Percentiles rank a stretch among this genome's conserved stretches.
phyloP scores from a whole-genome alignment of 495 filamentous ascomycete genomes.

The Xylaria sp. region DNA sequence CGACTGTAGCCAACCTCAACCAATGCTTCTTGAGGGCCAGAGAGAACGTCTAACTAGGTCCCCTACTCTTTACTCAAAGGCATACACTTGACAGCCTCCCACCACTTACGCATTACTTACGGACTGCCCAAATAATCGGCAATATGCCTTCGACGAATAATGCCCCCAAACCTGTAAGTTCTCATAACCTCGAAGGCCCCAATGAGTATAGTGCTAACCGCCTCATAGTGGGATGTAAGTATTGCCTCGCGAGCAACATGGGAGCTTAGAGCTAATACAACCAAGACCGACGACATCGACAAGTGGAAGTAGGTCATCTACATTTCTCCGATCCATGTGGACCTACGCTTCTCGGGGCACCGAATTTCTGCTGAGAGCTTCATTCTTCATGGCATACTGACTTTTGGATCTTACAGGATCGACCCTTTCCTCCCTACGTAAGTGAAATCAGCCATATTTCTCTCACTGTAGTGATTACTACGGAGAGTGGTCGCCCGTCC shows the following conservation, averaged over 20 bases:
- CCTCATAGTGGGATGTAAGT: slow-evolving; percentile 30
- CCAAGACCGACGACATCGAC: slow-evolving; percentile 31
- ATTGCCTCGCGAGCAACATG: neutral
- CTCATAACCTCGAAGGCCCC: neutral
- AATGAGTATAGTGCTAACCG: slow-evolving; percentile 18
- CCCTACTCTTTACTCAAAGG: neutral
- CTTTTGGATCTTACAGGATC: slow-evolving; percentile 9
- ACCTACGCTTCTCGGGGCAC: neutral
- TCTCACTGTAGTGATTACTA: neutral
- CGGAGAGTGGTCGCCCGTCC: neutral
- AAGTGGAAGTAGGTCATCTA: slow-evolving; percentile 30
- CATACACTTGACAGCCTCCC: neutral
- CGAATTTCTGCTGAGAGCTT: neutral
- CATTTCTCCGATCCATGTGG: neutral
- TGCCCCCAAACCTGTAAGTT: slow-evolving; percentile 27
- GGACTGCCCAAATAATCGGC: neutral
- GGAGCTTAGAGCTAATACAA: slow-evolving; percentile 11
- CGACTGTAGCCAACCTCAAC: slow-evolving; percentile 13
- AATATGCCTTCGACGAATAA: slow-evolving; percentile 29
- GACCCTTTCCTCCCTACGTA: slow-evolving; percentile 25
- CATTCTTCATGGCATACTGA: slow-evolving; percentile 6
- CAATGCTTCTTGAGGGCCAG: neutral
- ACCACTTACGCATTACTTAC: neutral
- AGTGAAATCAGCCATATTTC: slow-evolving; percentile 4
- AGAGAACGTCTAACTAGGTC: neutral